phyloP scores from a whole-genome alignment of 768 basidiomycete species.

The Leccinum rimulosum region DNA sequence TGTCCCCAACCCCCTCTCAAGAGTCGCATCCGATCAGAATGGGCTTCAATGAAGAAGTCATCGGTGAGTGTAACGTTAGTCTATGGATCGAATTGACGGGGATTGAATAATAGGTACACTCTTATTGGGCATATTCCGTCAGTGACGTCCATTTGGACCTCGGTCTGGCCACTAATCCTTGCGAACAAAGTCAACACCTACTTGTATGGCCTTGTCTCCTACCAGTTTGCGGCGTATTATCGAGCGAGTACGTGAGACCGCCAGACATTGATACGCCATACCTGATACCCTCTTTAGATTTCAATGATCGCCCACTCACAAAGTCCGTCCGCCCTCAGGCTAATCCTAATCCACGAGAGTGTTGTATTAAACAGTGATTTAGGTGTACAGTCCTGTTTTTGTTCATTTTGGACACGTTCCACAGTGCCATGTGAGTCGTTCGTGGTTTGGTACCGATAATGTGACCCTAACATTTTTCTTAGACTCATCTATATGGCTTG shows the following conservation, averaged over 20 bases:
- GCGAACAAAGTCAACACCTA: conserved; percentile 22
- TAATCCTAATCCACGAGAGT: background rate
- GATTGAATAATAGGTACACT: background rate
- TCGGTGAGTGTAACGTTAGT: background rate
- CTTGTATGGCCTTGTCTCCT: conserved; percentile 43
- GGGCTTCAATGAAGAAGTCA: background rate
- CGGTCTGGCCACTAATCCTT: background rate
- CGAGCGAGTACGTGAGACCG: conserved; percentile 14
- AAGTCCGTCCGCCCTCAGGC: conserved; percentile 2
- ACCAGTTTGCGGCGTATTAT: conserved; percentile 42
- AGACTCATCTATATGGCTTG: conserved; percentile 22
- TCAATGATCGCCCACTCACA: conserved; percentile 12
- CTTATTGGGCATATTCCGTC: background rate
- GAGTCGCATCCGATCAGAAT: background rate
- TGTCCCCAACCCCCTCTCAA: background rate
- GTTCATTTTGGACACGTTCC: conserved; percentile 19
- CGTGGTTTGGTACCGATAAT: background rate
- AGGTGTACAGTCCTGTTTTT: conserved; percentile 20
- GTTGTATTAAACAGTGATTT: background rate
- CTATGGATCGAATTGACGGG: background rate
- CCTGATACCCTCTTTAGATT: conserved; percentile 5
- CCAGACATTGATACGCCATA: background rate
- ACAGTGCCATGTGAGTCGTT: conserved; percentile 14
- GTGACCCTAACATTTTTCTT: background rate
- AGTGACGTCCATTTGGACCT: background rate